A percentile compares a stretch with the other conserved stretches of the same genome.
phyloP scores from a whole-genome alignment of 441 rosid species.

The Bocquillonia castaneifolia region DNA sequence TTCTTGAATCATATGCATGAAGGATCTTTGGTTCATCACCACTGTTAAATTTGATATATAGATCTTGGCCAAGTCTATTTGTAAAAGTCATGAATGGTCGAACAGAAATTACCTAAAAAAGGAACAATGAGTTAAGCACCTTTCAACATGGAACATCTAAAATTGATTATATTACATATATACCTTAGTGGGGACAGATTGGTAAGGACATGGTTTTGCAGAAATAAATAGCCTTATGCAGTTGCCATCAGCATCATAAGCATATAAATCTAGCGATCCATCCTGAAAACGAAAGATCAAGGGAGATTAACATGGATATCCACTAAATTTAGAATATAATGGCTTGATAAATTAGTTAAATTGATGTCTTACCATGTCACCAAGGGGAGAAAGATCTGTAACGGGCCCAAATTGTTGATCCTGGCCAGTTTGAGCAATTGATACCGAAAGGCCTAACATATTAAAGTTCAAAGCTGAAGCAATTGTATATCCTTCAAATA shows the following conservation, averaged over 20 bases:
- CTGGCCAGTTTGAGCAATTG: constrained; percentile 48
- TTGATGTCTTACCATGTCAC: constrained; percentile 68
- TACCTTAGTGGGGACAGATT: constrained; percentile 95
- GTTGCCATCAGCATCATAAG: constrained; percentile 66
- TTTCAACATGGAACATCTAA: background rate
- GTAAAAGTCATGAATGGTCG: constrained; percentile 98
- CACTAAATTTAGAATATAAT: constrained; percentile 12
- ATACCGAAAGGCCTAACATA: constrained; percentile 59
- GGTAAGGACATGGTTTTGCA: constrained; percentile 75
- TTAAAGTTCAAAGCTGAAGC: constrained; percentile 91
- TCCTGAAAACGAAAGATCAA: constrained; percentile 46
- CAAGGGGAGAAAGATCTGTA: constrained; percentile 84
- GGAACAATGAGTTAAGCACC: constrained; percentile 6
- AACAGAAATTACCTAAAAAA: constrained; percentile 71
- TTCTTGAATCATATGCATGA: constrained; percentile 70
- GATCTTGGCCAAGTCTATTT: constrained; percentile 83
- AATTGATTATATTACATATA: background rate
- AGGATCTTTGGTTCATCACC: constrained; percentile 84
- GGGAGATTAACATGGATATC: constrained; percentile 17
- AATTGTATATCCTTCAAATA: constrained; percentile 79
- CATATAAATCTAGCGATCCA: constrained; percentile 89
- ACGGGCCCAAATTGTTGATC: constrained; percentile 61
- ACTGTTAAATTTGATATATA: constrained; percentile 63
- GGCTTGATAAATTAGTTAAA: constrained; percentile 9
- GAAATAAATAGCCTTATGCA: constrained; percentile 83